Evolutionary conservation across 495 filamentous ascomycete genomes (phyloP), one percentile per base, ranked within the genome.

Genomic region (Neurospora sp.): DNA sequence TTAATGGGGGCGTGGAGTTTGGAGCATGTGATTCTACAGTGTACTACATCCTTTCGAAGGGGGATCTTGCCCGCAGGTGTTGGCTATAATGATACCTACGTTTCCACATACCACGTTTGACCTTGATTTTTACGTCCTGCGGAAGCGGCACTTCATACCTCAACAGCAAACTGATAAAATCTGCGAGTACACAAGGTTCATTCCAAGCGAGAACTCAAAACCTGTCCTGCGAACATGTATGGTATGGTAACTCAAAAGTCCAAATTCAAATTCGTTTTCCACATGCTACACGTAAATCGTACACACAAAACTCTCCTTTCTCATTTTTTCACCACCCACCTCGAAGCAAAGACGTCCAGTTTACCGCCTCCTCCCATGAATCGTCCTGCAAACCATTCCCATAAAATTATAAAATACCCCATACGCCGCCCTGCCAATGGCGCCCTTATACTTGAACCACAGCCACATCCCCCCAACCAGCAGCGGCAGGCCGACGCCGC

Each of bases 401-500:
- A 61, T 61, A 18, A 61, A 61, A 6, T 61, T 61, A 35, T 61
- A 61, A 35, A 61, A 61, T 27, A 61, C 53, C 44, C 73, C 72
- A 38, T 71, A 59, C 37, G 71, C 73, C 2, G 70, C 76, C 42
- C 69, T 70, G 22, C 72, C 72, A 6, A 78, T 12, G 0, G 76
- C 69, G 70, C 73, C 70, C 69, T 61, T 70, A 37, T 79, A 74
- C 68, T 71, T 73, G 40, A 75, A 68, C 44, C 70, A 27, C 48
- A 27, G 27, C 27, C 27, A 27, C 27, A 27, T 27, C 27, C 27
- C 27, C 27, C 27, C 27, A 27, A 27, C 27, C 31, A 81, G 42
- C 4, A 83, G 16, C 1, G 83, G 78, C 35, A 81, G 73, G 5
- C 81, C 74, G 0, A 82, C 72, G 11, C 78, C 71, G 9, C 76